These are phyloP conservation scores for Hortiboletus flavorubellus DNA, from an alignment of 768 basidiomycete species.

Conservation along the genomic window DNA sequence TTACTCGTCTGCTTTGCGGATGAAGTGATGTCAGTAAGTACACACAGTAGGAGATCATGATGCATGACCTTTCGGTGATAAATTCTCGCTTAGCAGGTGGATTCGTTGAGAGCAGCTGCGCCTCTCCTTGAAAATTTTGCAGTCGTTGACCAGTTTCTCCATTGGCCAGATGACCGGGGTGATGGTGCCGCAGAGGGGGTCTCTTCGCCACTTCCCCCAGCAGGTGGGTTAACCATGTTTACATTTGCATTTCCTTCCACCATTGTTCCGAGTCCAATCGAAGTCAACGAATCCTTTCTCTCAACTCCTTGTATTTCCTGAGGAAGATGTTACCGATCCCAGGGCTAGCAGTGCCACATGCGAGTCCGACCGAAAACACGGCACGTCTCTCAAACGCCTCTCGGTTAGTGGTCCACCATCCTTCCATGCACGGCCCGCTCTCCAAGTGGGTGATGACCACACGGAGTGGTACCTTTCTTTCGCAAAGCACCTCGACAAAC, in stretches of 20 bases:
- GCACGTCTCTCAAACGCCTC: constrained; percentile 25
- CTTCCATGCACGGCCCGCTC: constrained; percentile 31
- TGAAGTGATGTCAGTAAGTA: too few species aligned
- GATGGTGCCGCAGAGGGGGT: constrained; percentile 9
- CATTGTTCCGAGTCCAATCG: constrained; percentile 13
- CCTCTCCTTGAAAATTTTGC: constrained; percentile 18
- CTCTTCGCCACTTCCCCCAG: constrained; percentile 20
- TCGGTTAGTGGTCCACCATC: constrained; percentile 39
- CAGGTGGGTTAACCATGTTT: constrained; percentile 15
- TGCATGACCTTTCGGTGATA: too few species aligned
- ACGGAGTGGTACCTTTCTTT: constrained; percentile 34
- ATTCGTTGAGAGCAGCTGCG: not conserved
- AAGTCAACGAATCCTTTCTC: constrained; percentile 18
- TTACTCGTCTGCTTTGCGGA: too few species aligned
- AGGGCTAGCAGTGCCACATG: constrained; percentile 38
- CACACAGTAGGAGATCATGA: too few species aligned
- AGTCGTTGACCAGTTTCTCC: constrained; percentile 12
- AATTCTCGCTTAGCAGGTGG: too few species aligned
- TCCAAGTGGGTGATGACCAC: constrained; percentile 41
- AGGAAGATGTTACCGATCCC: constrained; percentile 22
- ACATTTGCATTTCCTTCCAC: constrained; percentile 13
- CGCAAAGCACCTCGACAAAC: constrained; percentile 40
- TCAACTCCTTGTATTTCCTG: constrained; percentile 32
- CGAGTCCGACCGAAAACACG: constrained; percentile 33
- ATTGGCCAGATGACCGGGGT: constrained; percentile 1